Evolutionary conservation across 163 green algal species (phyloP).

Genomic region (Volvox carteri): DNA sequence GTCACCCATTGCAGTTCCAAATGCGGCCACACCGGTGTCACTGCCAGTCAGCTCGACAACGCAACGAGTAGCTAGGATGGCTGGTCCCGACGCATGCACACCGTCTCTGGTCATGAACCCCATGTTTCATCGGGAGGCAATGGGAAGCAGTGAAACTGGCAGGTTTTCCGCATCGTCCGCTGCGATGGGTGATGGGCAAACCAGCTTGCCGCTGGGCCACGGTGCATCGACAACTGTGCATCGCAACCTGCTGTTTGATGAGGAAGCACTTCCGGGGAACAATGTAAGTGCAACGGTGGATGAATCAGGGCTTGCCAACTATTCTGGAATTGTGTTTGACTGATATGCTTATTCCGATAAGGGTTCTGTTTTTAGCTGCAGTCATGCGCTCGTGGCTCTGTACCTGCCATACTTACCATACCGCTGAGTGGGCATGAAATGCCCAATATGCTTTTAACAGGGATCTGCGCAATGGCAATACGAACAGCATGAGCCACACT

Average conservation of each 20-base stretch:
- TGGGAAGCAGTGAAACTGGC: slow-evolving; percentile 1
- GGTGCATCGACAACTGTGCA: slow-evolving; percentile 19
- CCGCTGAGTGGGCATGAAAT: too few species aligned
- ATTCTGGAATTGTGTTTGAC: too few species aligned
- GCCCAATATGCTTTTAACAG: too few species aligned
- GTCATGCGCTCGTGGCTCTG: too few species aligned
- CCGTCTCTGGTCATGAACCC: slow-evolving; percentile 42
- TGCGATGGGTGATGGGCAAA: not conserved
- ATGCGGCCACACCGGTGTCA: not conserved
- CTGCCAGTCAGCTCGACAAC: not conserved
- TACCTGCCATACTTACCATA: too few species aligned
- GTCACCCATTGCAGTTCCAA: not conserved
- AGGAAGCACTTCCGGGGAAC: not conserved
- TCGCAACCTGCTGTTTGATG: slow-evolving; percentile 52
- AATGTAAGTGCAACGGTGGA: not conserved
- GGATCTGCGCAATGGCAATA: not conserved
- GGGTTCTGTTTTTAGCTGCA: too few species aligned
- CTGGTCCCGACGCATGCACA: not conserved
- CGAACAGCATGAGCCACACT: not conserved
- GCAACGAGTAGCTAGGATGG: not conserved
- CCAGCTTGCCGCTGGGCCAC: not conserved
- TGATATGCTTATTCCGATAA: too few species aligned
- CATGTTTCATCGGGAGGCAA: slow-evolving; percentile 9
- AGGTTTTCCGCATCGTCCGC: not conserved
- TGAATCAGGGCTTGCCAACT: too few species aligned